These are phyloP conservation scores for Physcia stellaris DNA, from an alignment of 495 filamentous ascomycete species.

Conservation along the genomic window DNA sequence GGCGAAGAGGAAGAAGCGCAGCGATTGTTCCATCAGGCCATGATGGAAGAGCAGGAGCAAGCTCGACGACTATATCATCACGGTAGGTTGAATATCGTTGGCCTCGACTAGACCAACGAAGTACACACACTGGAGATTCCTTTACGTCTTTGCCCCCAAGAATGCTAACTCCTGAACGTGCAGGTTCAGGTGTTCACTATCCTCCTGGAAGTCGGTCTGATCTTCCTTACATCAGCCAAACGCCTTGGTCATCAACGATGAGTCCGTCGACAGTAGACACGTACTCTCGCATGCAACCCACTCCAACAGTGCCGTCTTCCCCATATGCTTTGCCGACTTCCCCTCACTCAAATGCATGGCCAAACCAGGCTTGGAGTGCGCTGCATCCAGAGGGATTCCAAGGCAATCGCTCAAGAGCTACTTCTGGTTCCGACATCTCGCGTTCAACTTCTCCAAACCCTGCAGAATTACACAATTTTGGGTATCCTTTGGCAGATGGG, in stretches of 20 bases:
- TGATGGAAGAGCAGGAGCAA: constrained; percentile 10
- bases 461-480: constrained; percentile 19
- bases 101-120: too few relatives aligned
- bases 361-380: constrained; percentile 10
- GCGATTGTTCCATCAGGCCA: constrained; percentile 15
- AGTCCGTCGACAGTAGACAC: too few relatives aligned
- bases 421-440: constrained; percentile 9
- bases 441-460: constrained; percentile 16
- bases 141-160: constrained; percentile 5
- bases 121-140: not conserved
- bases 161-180: too few relatives aligned
- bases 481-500: constrained; percentile 24
- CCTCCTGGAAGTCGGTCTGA: too few relatives aligned
- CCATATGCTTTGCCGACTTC: constrained; percentile 10
- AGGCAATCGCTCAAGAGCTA: not conserved
- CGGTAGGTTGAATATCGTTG: too few relatives aligned
- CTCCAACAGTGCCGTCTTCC: too few relatives aligned
- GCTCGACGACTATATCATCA: too few relatives aligned
- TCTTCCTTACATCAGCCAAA: too few relatives aligned
- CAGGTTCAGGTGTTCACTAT: too few relatives aligned
- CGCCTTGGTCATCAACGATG: too few relatives aligned
- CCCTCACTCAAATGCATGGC: constrained; percentile 8
- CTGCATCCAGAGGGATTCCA: constrained; percentile 14
- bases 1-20: constrained; percentile 16
- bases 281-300: too few relatives aligned